These are phyloP conservation scores for Aureobasidium sp. DNA, from an alignment of 2,329 filamentous ascomycete species.

Conservation along the genomic window DNA sequence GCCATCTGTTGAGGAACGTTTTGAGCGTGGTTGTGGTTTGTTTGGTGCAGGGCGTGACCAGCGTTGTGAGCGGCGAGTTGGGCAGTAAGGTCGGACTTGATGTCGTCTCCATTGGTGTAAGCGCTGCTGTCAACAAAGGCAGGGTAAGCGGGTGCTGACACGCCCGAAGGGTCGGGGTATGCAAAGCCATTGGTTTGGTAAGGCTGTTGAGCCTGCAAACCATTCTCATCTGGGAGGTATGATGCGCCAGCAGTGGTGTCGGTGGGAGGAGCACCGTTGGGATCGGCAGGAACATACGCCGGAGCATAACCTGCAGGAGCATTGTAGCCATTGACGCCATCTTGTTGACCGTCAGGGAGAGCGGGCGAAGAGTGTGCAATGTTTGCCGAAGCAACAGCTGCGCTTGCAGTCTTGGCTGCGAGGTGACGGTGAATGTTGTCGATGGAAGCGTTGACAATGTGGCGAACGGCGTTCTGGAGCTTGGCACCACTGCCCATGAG, in stretches of 20 bases:
- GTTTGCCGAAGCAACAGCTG: slow-evolving; percentile 31
- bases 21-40: slow-evolving; percentile 13
- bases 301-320: slow-evolving; percentile 14
- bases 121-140: slow-evolving; percentile 9
- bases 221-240: slow-evolving; percentile 23
- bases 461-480: slow-evolving; percentile 40
- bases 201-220: slow-evolving; percentile 22
- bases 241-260: slow-evolving; percentile 22
- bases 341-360: not conserved
- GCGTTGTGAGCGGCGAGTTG: slow-evolving; percentile 17
- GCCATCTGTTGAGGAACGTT: slow-evolving; percentile 7
- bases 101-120: slow-evolving; percentile 14
- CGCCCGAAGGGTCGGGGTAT: slow-evolving; percentile 19
- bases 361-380: slow-evolving; percentile 12
- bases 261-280: slow-evolving; percentile 17
- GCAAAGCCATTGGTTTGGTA: slow-evolving; percentile 14
- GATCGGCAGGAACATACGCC: slow-evolving; percentile 6
- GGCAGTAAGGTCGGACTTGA: slow-evolving; percentile 15
- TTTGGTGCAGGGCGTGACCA: slow-evolving; percentile 14
- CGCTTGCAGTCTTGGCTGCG: slow-evolving; percentile 32
- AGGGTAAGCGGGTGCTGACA: slow-evolving; percentile 20
- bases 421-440: slow-evolving; percentile 38
- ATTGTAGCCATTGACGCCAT: slow-evolving; percentile 12
- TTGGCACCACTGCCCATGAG: slow-evolving; percentile 50
- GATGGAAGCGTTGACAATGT: slow-evolving; percentile 41